Conservation (phyloP, 202 grass and related monocot genomes). For the Digitaria exilis region DNA sequence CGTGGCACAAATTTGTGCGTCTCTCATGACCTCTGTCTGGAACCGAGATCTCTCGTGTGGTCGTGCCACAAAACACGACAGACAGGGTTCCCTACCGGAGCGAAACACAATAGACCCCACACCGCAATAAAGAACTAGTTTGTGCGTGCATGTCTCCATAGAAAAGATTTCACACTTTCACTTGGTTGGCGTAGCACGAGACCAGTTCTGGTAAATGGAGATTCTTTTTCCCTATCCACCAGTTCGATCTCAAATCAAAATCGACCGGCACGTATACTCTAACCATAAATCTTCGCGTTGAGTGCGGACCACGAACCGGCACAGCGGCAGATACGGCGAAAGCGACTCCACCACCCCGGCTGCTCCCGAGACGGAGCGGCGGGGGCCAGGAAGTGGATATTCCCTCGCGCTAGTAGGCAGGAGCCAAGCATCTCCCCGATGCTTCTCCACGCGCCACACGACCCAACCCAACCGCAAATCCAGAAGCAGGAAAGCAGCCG, state of each 20-base stretch:
- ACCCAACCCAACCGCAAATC: background rate
- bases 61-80: background rate
- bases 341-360: background rate
- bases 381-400: constrained; percentile 29
- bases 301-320: background rate
- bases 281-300: no score
- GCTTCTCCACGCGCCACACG: background rate
- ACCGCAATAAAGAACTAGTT: no score
- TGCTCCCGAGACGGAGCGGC: background rate
- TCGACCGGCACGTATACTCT: background rate
- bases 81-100: no score
- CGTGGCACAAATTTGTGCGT: background rate
- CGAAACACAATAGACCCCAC: no score
- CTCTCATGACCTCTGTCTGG: background rate
- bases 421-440: constrained; percentile 1
- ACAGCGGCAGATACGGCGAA: background rate
- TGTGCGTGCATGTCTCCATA: background rate
- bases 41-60: background rate
- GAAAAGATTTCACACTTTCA: background rate
- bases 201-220: background rate
- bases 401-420: background rate
- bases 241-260: background rate
- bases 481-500: background rate
- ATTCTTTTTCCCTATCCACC: background rate
- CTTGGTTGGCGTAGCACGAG: background rate